Evolutionary conservation across 2,329 filamentous ascomycete species (phyloP), one percentile per base, ranked within the genome.

Genomic region (Elsinoe fawcettii): DNA sequence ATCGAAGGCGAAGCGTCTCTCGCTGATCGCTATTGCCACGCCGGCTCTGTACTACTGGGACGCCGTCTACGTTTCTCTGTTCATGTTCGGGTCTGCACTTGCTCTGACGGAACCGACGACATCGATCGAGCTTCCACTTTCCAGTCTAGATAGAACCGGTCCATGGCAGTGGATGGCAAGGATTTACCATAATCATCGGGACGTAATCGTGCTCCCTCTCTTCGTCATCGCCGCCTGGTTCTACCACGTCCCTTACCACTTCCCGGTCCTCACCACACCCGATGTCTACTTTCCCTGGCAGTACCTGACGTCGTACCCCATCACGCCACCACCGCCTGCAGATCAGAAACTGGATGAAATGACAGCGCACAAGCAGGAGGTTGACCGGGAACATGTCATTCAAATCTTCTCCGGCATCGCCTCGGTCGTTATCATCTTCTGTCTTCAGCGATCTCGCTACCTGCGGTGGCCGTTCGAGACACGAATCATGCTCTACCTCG

Each of bases 401-500:
- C 41, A 30, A 30, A 30, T 30, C 44, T n/a, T 49, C 11, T 16
- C 44, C 16, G 44, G 44, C 9, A 4, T 49, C 12, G 25, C 44
- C 9, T 30, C 44, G n/a, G 23, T 49, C 9, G 12, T 49, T 16
- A 30, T 49, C 23, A 34, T 32, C 44, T 49, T 49, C 44, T 49
- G 23, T 20, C 23, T 49, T 9, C 44, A 49, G 25, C 23, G 23
- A 4, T 30, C 27, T 34, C 44, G 12, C n/a, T 18, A 30, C 25
- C 44, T 49, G 11, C 44, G 44, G 23, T 34, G 49, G 36, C 49
- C 49, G 16, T 37, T 54, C 49, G 49, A 54, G 36, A 37, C 36
- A 8, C 6, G 16, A 6, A 39, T 54, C 14, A 39, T 41, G 22
- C 32, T 16, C n/a, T 84, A 84, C 67, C 70, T 84, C 5, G 82